Percentiles rank a stretch among this genome's conserved stretches.
These are phyloP conservation scores for Corylus americana DNA, from an alignment of 306 rosid genomes.

Conservation along the genomic window DNA sequence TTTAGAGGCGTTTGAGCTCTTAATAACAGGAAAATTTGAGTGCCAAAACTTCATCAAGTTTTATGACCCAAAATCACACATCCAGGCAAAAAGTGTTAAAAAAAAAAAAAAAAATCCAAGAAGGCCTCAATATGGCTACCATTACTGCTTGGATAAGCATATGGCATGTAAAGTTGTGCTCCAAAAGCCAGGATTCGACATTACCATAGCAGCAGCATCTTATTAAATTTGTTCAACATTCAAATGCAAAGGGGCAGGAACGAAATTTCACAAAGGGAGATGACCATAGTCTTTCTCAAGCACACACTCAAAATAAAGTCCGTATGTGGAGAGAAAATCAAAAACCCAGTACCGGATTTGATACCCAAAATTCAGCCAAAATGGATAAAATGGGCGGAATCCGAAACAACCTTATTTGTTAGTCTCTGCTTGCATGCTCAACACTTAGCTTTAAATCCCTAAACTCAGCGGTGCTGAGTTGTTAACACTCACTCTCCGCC, in stretches of 20 bases:
- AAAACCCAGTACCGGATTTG: constrained; percentile 31
- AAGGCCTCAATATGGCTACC: neutral
- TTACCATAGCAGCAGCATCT: neutral
- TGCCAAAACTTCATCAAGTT: neutral
- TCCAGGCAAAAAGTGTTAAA: no score
- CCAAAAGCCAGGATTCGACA: neutral
- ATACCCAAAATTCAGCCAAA: constrained; percentile 35
- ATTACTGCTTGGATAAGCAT: neutral
- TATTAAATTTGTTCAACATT: neutral
- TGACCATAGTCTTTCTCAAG: neutral
- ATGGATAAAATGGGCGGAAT: constrained; percentile 33
- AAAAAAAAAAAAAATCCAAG: neutral
- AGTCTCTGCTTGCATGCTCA: constrained; percentile 47
- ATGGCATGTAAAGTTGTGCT: neutral
- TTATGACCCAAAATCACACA: neutral
- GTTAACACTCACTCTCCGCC: constrained; percentile 5
- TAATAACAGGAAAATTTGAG: no score
- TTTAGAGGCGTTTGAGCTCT: neutral
- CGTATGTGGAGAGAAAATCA: constrained; percentile 10
- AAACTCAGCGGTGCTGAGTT: constrained; percentile 24
- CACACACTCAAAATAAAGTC: constrained; percentile 32
- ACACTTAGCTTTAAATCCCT: constrained; percentile 37
- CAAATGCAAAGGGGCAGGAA: constrained; percentile 1
- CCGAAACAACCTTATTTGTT: constrained; percentile 30
- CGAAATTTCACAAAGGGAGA: constrained; percentile 18